Base-by-base conservation (phyloP, 768 basidiomycete genomes). In the Lactarius pseudohatsudake region DNA sequence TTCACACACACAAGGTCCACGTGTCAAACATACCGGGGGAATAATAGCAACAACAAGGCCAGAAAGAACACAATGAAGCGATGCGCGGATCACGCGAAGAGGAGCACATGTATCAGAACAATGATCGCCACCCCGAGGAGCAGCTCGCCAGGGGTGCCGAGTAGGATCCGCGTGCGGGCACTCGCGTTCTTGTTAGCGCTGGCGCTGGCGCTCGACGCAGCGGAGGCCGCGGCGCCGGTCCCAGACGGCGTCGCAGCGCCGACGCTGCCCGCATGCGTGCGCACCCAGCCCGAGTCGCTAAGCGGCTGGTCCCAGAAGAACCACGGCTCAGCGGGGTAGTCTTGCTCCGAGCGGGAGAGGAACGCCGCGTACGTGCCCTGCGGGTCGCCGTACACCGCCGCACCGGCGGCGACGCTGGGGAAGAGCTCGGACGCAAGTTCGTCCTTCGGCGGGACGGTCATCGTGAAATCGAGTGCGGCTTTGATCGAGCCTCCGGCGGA, bases 361-460 rank as follows among this genome's bases (percentile, higher is more conserved):
- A 69, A 78, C 22, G 59, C 30, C 7, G 69, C 69, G 64, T 76
- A 76, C 32, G 57, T 72, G 43, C 71, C 73, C 20, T 73, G 62
- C 36, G 76, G 73, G 66, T 78, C 78, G 40, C 77, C 77, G 57
- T 74, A 75, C n/a, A 64, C 68, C 16, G 69, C 68, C 4, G 72
- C 72, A 20, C 71, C 69, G 2, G 74, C 66, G n/a, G 18, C 76
- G 34, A 77, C 65, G 56, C 61, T 58, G 22, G 71, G 73, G n/a
- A 64, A 67, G 22, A 75, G 65, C 62, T 75, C 75, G 50, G 61
- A 38, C 4, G 65, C 38, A 36, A 65, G 60, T 13, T 66, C 62
- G 18, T 56, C 67, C 54, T 41, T 62, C 57, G 77, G 63, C 55
- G 66, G 47, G 56, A 75, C 65, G 7, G 66, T 67, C 70, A 77